Conservation (phyloP, 495 filamentous ascomycete species). For the Penicillium soppii region DNA sequence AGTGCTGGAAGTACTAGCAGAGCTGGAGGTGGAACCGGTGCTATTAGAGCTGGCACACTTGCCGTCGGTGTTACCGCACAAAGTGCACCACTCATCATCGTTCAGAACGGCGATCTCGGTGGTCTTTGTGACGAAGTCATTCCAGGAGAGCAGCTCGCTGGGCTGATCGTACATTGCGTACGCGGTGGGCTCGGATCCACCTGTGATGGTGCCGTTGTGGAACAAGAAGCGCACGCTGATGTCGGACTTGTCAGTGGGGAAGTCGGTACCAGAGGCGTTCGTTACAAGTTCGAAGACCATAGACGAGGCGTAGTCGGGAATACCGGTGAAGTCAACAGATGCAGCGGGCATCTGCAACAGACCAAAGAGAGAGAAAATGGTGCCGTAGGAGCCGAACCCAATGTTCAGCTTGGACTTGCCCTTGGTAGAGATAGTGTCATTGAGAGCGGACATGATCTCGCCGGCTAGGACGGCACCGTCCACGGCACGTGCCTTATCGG, state of each 20-base stretch:
- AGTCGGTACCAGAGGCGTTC: constrained; percentile 32
- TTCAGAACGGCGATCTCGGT: constrained; percentile 37
- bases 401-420: constrained; percentile 38
- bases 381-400: constrained; percentile 50
- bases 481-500: constrained; percentile 48
- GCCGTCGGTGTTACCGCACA: constrained; percentile 44
- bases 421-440: constrained; percentile 38
- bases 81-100: constrained; percentile 43
- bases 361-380: constrained; percentile 50
- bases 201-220: constrained; percentile 49
- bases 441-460: constrained; percentile 43
- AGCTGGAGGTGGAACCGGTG: constrained; percentile 1
- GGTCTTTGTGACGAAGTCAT: constrained; percentile 37
- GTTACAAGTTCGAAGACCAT: constrained; percentile 54
- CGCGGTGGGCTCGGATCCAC: constrained; percentile 23
- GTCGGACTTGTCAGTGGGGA: constrained; percentile 28
- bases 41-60: constrained; percentile 24
- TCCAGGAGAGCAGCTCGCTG: constrained; percentile 34
- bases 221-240: constrained; percentile 52
- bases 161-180: constrained; percentile 46
- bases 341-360: constrained; percentile 40
- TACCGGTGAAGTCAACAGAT: constrained; percentile 42
- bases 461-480: constrained; percentile 47
- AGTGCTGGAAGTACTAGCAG: constrained; percentile 10
- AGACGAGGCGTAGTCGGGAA: constrained; percentile 51